phyloP scores from a whole-genome alignment of 371 early-diverging fungal species.

The Coemansia linderi region DNA sequence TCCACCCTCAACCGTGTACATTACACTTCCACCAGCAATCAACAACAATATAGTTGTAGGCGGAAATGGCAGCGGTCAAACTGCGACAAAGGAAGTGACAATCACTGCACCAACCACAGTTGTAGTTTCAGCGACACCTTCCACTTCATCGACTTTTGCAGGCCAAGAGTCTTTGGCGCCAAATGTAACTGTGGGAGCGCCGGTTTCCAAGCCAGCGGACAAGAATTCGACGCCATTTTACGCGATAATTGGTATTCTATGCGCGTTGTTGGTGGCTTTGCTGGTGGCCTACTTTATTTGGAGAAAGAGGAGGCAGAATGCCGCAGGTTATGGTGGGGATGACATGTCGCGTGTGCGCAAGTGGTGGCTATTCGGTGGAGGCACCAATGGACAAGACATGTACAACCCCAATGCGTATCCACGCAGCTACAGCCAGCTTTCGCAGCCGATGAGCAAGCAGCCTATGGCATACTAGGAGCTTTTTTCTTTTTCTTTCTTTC shows the following conservation, averaged over 20 bases:
- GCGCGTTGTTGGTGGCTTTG: not conserved
- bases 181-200: not conserved
- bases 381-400: not conserved
- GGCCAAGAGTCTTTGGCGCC: not conserved
- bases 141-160: not conserved
- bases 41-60: no score
- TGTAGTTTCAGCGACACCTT: not conserved
- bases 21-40: constrained; percentile 13
- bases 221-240: not conserved
- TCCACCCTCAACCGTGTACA: constrained; percentile 14
- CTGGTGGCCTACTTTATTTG: not conserved
- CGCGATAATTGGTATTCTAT: not conserved
- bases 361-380: constrained; percentile 1
- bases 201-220: not conserved
- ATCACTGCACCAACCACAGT: not conserved
- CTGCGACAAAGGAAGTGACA: not conserved
- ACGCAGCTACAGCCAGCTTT: not conserved
- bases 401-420: not conserved
- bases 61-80: no score
- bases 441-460: not conserved
- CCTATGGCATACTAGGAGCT: not conserved
- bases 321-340: not conserved
- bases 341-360: not conserved
- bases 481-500: not conserved
- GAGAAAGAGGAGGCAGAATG: not conserved